A percentile compares a stretch with the other conserved stretches of the same genome.
Evolutionary conservation across 306 rosid species (phyloP).

Genomic region (Sesbania bispinosa): DNA sequence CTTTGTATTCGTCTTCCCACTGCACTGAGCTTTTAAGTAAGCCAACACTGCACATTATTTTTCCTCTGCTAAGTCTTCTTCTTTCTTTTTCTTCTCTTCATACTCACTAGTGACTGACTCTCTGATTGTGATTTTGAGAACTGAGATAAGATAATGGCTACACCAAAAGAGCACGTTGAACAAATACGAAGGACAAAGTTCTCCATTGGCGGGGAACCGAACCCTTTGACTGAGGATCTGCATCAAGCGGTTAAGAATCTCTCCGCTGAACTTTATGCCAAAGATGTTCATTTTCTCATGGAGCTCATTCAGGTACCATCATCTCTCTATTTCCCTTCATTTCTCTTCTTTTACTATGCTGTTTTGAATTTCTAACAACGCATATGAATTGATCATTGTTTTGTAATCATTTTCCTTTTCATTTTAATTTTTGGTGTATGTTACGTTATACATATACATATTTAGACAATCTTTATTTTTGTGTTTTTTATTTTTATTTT

Average conservation of each 20-base stretch:
- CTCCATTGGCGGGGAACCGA: constrained; percentile 48
- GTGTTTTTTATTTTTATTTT: no score
- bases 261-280: constrained; percentile 66
- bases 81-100: no score
- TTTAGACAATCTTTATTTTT: no score
- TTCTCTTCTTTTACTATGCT: background rate
- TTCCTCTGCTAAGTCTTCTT: no score
- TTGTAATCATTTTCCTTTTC: background rate
- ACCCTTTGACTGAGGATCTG: constrained; percentile 46
- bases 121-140: background rate
- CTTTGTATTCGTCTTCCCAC: no score
- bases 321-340: background rate
- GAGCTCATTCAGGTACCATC: constrained; percentile 63
- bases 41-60: no score
- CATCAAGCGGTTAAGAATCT: constrained; percentile 60
- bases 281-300: constrained; percentile 75
- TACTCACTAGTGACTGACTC: background rate
- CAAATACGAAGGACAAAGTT: constrained; percentile 51
- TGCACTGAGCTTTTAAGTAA: no score
- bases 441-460: background rate
- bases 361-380: background rate
- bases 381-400: background rate
- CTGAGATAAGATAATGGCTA: constrained; percentile 11
- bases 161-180: constrained; percentile 50
- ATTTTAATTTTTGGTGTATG: background rate